phyloP scores from a whole-genome alignment of 2,329 filamentous ascomycete species.

The Chaetothyriales sp. region DNA sequence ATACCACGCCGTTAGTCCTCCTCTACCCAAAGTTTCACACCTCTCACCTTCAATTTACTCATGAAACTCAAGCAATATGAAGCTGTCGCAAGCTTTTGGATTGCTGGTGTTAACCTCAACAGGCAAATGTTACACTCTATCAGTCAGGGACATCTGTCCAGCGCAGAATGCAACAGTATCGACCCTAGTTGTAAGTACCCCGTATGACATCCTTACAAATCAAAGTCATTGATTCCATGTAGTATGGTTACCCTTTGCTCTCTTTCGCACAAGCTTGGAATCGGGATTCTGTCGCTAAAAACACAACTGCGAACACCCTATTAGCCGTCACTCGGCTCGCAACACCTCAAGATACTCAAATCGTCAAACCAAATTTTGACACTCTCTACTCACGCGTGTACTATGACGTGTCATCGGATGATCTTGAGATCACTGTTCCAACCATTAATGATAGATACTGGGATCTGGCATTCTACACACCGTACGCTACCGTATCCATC shows the following conservation, averaged over 20 bases:
- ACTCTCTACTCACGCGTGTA: slow-evolving; percentile 19
- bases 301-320: neutral
- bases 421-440: slow-evolving; percentile 19
- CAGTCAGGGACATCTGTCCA: no score
- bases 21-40: no score
- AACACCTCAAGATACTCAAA: neutral
- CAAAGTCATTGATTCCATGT: neutral
- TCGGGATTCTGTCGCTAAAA: neutral
- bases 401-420: slow-evolving; percentile 18
- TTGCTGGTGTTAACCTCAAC: no score
- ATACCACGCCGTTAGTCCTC: no score
- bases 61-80: no score
- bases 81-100: no score
- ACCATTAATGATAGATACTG: slow-evolving; percentile 18
- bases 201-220: no score
- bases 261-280: neutral
- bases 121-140: no score
- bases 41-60: no score
- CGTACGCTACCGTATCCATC: no score
- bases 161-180: neutral
- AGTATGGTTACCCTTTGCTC: neutral
- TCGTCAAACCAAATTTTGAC: slow-evolving; percentile 19
- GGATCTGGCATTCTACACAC: no score
- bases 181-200: neutral
- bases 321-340: neutral